Percentiles rank a stretch among this genome's conserved stretches.
phyloP scores from a whole-genome alignment of 495 filamentous ascomycete genomes.

The Halenospora varia region DNA sequence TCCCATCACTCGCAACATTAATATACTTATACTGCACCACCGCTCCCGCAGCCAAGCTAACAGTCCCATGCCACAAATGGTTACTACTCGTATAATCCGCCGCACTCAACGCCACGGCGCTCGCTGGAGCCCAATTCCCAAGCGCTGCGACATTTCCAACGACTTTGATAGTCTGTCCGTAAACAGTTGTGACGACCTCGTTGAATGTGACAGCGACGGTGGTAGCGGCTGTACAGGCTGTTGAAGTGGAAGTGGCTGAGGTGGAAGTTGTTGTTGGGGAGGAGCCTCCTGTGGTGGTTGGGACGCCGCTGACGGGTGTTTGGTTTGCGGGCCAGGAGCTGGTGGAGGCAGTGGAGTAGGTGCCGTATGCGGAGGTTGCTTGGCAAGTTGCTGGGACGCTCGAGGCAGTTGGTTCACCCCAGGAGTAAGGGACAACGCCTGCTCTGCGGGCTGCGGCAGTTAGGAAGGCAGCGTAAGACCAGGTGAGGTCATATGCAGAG shows the following conservation, averaged over 20 bases:
- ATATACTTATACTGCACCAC: constrained; percentile 68
- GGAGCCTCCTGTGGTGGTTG: constrained; percentile 36
- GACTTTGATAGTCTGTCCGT: constrained; percentile 44
- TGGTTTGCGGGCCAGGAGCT: constrained; percentile 53
- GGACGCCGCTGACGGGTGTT: constrained; percentile 36
- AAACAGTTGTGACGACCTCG: constrained; percentile 38
- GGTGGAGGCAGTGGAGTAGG: constrained; percentile 52
- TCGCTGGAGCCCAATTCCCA: constrained; percentile 25
- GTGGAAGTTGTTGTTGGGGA: constrained; percentile 27
- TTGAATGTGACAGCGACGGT: constrained; percentile 35
- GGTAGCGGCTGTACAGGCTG: constrained; percentile 32
- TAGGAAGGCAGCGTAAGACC: constrained; percentile 49
- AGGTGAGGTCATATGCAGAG: constrained; percentile 50
- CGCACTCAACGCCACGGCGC: constrained; percentile 23
- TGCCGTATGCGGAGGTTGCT: constrained; percentile 48
- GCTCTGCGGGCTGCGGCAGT: constrained; percentile 25
- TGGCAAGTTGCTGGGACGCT: constrained; percentile 52
- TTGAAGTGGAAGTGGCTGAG: constrained; percentile 35
- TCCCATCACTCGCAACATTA: constrained; percentile 47
- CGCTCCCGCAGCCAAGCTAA: constrained; percentile 35
- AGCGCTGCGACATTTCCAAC: constrained; percentile 27
- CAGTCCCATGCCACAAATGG: constrained; percentile 31
- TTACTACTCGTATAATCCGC: constrained; percentile 24
- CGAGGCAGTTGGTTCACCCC: constrained; percentile 45
- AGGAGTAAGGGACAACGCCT: constrained; percentile 27